Percentiles rank a stretch among this genome's conserved stretches.
These are phyloP conservation scores for Lumnitzera littorea DNA, from an alignment of 345 rosid species.

Conservation along the genomic window DNA sequence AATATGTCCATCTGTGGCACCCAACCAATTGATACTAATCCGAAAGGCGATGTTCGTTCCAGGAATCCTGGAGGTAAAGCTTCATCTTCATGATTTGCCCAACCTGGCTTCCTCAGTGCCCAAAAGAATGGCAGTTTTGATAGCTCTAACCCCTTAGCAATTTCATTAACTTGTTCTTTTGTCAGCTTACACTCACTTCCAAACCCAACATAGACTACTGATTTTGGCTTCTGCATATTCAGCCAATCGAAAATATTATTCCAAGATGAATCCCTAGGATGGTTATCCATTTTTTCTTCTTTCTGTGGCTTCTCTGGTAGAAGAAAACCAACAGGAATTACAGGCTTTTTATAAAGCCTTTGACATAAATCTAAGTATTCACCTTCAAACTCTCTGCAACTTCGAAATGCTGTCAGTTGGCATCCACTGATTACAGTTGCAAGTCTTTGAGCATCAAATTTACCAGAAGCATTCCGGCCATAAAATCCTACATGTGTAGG, in stretches of 20 bases:
- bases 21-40: constrained; percentile 20
- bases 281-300: not conserved
- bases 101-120: constrained; percentile 21
- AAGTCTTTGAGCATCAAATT: constrained; percentile 6
- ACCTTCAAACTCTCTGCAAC: constrained; percentile 19
- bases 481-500: not conserved
- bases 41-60: not conserved
- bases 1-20: constrained; percentile 17
- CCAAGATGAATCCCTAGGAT: not conserved
- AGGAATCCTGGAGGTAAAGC: constrained; percentile 15
- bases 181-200: constrained; percentile 23
- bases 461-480: constrained; percentile 13
- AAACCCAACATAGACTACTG: constrained; percentile 24
- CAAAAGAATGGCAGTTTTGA: constrained; percentile 25
- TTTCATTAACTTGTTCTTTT: constrained; percentile 18
- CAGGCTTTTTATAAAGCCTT: constrained; percentile 3
- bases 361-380: constrained; percentile 7
- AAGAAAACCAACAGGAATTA: constrained; percentile 22
- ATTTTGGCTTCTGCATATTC: constrained; percentile 12
- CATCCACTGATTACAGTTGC: not conserved
- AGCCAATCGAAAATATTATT: constrained; percentile 19
- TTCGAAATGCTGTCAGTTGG: constrained; percentile 13
- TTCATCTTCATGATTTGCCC: constrained; percentile 17
- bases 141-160: constrained; percentile 21
- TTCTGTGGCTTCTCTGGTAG: constrained; percentile 5